phyloP scores from a whole-genome alignment of 164 flowering plant genomes.

The Aristolochia contorta region DNA sequence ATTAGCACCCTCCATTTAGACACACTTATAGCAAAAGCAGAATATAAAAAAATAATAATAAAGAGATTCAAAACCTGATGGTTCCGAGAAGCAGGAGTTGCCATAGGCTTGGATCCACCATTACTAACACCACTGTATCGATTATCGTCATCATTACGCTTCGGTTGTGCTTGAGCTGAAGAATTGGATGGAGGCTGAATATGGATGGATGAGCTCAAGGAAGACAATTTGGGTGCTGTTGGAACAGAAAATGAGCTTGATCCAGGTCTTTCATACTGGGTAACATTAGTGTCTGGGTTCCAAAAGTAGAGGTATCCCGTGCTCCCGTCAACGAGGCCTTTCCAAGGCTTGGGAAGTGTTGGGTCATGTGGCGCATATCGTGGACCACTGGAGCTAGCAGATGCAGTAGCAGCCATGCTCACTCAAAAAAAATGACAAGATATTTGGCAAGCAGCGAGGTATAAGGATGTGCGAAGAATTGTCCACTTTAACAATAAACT shows the following conservation, averaged over 20 bases:
- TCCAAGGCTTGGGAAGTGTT: slow-evolving; percentile 94
- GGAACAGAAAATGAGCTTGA: slow-evolving; percentile 10
- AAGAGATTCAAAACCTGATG: slow-evolving; percentile 23
- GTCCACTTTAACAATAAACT: not conserved
- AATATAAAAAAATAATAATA: too few species aligned
- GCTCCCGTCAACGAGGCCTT: slow-evolving; percentile 76
- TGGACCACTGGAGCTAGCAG: slow-evolving; percentile 33
- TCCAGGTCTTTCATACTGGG: slow-evolving; percentile 86
- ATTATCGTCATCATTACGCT: slow-evolving; percentile 23
- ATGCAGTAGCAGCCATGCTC: slow-evolving; percentile 51
- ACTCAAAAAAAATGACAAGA: not conserved
- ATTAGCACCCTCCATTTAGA: too few species aligned
- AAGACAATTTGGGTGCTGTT: slow-evolving; percentile 22
- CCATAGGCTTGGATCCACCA: slow-evolving; percentile 25
- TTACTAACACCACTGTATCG: slow-evolving; percentile 25
- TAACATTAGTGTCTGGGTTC: slow-evolving; percentile 91
- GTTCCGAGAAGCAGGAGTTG: slow-evolving; percentile 16
- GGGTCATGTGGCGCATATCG: slow-evolving; percentile 86
- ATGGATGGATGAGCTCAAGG: slow-evolving; percentile 45
- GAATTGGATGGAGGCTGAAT: slow-evolving; percentile 26
- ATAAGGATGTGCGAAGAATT: not conserved
- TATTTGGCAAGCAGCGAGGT: not conserved
- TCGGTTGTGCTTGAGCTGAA: slow-evolving; percentile 20
- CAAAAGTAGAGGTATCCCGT: slow-evolving; percentile 85
- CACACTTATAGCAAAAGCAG: too few species aligned